Conservation (phyloP, 129 eudicot species). For the Erigeron canadensis region DNA sequence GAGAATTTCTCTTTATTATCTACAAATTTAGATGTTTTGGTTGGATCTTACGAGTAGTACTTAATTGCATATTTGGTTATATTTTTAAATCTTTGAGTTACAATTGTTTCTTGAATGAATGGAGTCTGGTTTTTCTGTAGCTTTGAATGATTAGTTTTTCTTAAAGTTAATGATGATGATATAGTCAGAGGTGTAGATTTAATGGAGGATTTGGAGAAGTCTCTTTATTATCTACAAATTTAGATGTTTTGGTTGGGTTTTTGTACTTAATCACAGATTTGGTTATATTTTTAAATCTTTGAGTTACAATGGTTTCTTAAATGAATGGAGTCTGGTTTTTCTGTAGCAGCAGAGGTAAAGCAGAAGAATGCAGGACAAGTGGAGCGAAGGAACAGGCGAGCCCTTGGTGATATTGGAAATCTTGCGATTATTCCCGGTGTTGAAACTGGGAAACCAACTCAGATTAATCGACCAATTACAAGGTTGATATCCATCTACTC, state of each 20-base stretch:
- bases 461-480: slow-evolving; percentile 29
- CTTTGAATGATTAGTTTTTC: too few relatives aligned
- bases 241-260: too few relatives aligned
- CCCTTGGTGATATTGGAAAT: slow-evolving; percentile 41
- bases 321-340: slow-evolving; percentile 1
- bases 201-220: too few relatives aligned
- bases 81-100: background rate
- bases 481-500: slow-evolving; percentile 15
- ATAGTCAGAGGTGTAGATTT: too few relatives aligned
- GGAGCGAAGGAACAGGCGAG: slow-evolving; percentile 37
- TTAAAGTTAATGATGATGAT: too few relatives aligned
- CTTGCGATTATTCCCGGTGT: slow-evolving; percentile 20
- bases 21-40: too few relatives aligned
- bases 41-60: too few relatives aligned
- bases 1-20: too few relatives aligned
- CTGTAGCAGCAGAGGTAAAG: slow-evolving; percentile 33
- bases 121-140: slow-evolving; percentile 11
- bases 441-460: slow-evolving; percentile 37
- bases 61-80: too few relatives aligned
- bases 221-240: too few relatives aligned
- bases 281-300: background rate
- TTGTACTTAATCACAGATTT: too few relatives aligned
- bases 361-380: slow-evolving; percentile 30
- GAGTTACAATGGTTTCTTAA: background rate
- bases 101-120: background rate